These are phyloP conservation scores for Sequoia sempervirens DNA, from an alignment of 75 land plant species.

Conservation along the genomic window DNA sequence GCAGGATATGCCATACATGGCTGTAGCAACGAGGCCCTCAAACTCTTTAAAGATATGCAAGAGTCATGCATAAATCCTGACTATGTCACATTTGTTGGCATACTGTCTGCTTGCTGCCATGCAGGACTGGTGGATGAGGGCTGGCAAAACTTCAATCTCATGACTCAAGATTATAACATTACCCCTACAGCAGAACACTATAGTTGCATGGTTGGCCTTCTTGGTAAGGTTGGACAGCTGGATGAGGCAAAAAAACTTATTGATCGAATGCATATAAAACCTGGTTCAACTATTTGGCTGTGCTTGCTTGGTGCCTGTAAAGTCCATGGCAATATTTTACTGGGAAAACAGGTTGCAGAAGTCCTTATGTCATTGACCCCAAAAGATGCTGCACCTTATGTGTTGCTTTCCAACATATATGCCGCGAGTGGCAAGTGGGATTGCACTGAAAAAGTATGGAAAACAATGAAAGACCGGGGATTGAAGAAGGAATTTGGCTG, in stretches of 20 bases:
- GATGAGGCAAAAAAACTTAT: conserved; percentile 15
- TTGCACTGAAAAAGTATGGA: conserved; percentile 23
- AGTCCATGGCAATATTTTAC: conserved; percentile 23
- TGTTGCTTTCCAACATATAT: conserved; percentile 34
- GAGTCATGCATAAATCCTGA: conserved; percentile 12
- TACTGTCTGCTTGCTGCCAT: conserved; percentile 20
- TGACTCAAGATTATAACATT: conserved; percentile 11
- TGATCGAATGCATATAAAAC: conserved; percentile 25
- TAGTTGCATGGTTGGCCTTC: conserved; percentile 17
- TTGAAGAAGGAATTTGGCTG: conserved; percentile 36
- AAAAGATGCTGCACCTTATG: conserved; percentile 21
- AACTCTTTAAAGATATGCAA: conserved; percentile 9
- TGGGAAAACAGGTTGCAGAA: conserved; percentile 27
- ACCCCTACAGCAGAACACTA: conserved; percentile 14
- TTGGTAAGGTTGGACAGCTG: conserved; percentile 14
- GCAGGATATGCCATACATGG: conserved; percentile 15
- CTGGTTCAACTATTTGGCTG: conserved; percentile 32
- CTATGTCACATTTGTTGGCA: conserved; percentile 12
- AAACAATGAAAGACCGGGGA: conserved; percentile 33
- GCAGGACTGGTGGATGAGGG: conserved; percentile 15
- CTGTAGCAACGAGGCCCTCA: neutral
- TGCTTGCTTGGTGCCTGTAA: conserved; percentile 38
- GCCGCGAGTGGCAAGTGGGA: conserved; percentile 43
- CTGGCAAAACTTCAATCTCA: conserved; percentile 10
- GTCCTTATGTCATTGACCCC: conserved; percentile 24